phyloP scores from a whole-genome alignment of 2,329 filamentous ascomycete species.

The Aspergillus oerlinghausenensis region DNA sequence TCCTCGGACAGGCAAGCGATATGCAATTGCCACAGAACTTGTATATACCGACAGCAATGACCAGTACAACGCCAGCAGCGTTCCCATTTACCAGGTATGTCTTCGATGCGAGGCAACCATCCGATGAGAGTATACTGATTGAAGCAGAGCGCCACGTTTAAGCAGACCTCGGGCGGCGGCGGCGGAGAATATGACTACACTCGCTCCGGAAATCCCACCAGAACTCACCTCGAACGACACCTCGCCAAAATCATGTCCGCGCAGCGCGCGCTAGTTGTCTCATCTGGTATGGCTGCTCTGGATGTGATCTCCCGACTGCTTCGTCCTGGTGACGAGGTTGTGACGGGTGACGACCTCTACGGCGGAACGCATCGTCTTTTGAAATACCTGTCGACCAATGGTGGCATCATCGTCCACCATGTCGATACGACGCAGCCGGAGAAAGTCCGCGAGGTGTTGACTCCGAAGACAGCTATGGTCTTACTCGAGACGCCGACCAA shows the following conservation, averaged over 20 bases:
- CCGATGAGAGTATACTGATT: not conserved
- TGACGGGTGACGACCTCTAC: slow-evolving; percentile 95
- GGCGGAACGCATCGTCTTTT: slow-evolving; percentile 91
- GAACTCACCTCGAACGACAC: slow-evolving; percentile 92
- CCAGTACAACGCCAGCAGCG: slow-evolving; percentile 93
- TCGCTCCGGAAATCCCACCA: slow-evolving; percentile 91
- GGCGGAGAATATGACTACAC: slow-evolving; percentile 97
- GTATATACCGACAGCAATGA: slow-evolving; percentile 95
- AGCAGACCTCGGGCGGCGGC: slow-evolving; percentile 75
- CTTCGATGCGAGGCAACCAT: no score
- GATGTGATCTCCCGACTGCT: slow-evolving; percentile 93
- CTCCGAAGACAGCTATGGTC: slow-evolving; percentile 85
- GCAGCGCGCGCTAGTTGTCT: slow-evolving; percentile 81
- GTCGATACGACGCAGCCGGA: slow-evolving; percentile 85
- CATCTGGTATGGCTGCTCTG: slow-evolving; percentile 94
- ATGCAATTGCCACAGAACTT: slow-evolving; percentile 90
- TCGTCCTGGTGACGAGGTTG: slow-evolving; percentile 89
- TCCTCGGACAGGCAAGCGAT: slow-evolving; percentile 78
- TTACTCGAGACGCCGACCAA: slow-evolving; percentile 95
- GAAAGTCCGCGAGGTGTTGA: slow-evolving; percentile 64
- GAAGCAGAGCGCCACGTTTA: slow-evolving; percentile 82
- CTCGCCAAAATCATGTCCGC: slow-evolving; percentile 99
- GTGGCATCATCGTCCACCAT: slow-evolving; percentile 90
- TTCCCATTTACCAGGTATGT: slow-evolving; percentile 84
- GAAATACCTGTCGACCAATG: slow-evolving; percentile 83